Evolutionary conservation across 1,284 basidiomycete species (phyloP), one percentile per base, ranked within the genome.

Genomic region (Flammula alnicola): DNA sequence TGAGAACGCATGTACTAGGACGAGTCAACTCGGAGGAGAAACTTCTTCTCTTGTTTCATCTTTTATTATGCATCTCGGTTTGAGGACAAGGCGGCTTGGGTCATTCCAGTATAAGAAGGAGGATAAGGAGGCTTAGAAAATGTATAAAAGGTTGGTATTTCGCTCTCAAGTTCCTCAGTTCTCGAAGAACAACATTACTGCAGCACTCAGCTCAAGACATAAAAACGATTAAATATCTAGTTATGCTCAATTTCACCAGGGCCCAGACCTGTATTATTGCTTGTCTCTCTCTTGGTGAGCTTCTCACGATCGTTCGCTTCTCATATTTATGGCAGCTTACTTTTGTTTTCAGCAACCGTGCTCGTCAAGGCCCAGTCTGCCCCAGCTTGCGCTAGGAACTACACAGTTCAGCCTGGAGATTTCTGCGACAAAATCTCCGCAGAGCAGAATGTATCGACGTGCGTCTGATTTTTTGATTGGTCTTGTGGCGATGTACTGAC

Each of bases 391-490:
- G 64, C 69, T 9, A 68, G 73, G 25, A 63, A 54, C 29, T 77
- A 77, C 54, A 71, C 63, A 22, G 73, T 78, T 17, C 51, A 65
- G 23, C 37, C 58, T 0, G 72, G 71, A 12, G 76, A 78, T 56
- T 69, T 66, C 19, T 79, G 76, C 58, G 72, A 78, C 58, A 62
- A 52, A 33, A 77, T 79, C 51, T 75, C 74, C 23, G 69, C 69
- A 22, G 65, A 64, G 31, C 63, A 75, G 32, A 69, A 73, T 42
- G 72, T 66, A 8, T 76, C 75, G 7, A 77, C 74, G 68, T 73
- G 30, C n/a, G 60, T 30, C 20, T 2, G 23, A 4, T 17, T 9
- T 32, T 12, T 17, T 7, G 17, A 11, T 11, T 38, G 7, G 35
- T 30, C 32, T 12, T 32, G 12, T 17, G 14, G 12, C 0, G 29